Evolutionary conservation across 2,329 filamentous ascomycete genomes (phyloP).

Genomic region (Arthrobotrys pseudoclavata): DNA sequence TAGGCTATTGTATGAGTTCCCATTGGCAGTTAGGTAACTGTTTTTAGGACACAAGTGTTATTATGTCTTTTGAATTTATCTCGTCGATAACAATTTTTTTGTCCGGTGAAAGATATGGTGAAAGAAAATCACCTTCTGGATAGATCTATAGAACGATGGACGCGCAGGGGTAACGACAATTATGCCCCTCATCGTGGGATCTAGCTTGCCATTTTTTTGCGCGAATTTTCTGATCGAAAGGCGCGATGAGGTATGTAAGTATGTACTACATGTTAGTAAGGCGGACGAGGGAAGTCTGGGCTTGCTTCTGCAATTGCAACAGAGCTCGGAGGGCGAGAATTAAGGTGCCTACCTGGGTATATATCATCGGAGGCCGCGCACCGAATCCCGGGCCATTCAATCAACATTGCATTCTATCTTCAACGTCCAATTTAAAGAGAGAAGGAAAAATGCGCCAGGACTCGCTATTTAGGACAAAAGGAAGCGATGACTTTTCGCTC

Average conservation of each 20-base stretch:
- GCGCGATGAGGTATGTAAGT: neutral
- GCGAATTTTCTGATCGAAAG: neutral
- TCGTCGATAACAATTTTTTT: neutral
- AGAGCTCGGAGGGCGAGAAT: neutral
- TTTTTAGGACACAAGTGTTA: no score
- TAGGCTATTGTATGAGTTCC: neutral
- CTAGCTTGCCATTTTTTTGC: neutral
- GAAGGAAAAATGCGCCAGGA: no score
- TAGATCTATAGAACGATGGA: conserved; percentile 2
- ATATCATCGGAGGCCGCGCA: conserved; percentile 43
- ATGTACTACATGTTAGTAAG: neutral
- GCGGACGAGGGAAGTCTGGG: neutral
- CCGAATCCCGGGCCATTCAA: conserved; percentile 24
- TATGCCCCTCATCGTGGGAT: conserved; percentile 10
- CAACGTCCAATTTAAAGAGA: no score
- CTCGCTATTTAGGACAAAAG: conserved; percentile 17
- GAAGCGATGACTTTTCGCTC: conserved; percentile 14
- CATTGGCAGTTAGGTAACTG: neutral
- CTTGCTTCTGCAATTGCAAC: neutral
- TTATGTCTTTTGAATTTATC: no score
- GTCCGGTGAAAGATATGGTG: conserved; percentile 8
- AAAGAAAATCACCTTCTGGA: conserved; percentile 10
- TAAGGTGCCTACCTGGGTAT: neutral
- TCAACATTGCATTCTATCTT: neutral
- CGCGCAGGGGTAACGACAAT: conserved; percentile 18